Evolutionary conservation across 1,284 basidiomycete species (phyloP).

Genomic region (Volvariella volvacea): DNA sequence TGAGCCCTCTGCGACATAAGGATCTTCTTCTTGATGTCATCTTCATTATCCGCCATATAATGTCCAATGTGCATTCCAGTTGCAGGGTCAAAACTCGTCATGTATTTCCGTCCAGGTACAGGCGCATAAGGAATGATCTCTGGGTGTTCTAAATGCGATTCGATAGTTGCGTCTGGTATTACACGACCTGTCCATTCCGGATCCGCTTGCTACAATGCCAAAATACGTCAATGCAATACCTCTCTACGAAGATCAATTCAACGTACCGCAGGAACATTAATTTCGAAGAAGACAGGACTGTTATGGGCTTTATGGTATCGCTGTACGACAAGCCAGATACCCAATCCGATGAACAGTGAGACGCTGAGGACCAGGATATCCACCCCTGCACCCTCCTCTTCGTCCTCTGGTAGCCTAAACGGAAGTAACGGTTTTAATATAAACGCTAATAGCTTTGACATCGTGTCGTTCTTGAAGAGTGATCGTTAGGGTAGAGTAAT

Average conservation of each 20-base stretch:
- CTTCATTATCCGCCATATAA: slow-evolving; percentile 57
- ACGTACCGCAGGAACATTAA: slow-evolving; percentile 53
- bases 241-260: background rate
- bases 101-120: slow-evolving; percentile 54
- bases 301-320: slow-evolving; percentile 69
- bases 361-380: slow-evolving; percentile 48
- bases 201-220: slow-evolving; percentile 31
- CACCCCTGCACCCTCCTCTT: slow-evolving; percentile 37
- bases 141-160: slow-evolving; percentile 53
- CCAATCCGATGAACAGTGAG: slow-evolving; percentile 60
- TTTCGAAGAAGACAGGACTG: slow-evolving; percentile 60
- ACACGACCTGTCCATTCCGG: slow-evolving; percentile 50
- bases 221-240: background rate
- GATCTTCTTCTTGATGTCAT: slow-evolving; percentile 71
- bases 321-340: slow-evolving; percentile 70
- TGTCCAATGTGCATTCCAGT: slow-evolving; percentile 76
- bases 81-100: slow-evolving; percentile 89
- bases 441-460: slow-evolving; percentile 39
- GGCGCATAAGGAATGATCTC: slow-evolving; percentile 47
- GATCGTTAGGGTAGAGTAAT: slow-evolving; percentile 1
- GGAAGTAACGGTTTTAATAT: slow-evolving; percentile 45
- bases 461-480: slow-evolving; percentile 13
- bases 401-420: slow-evolving; percentile 37
- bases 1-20: slow-evolving; percentile 62
- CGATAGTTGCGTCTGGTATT: slow-evolving; percentile 51